phyloP scores from a whole-genome alignment of 2,329 filamentous ascomycete species.

The Fusarium citri region DNA sequence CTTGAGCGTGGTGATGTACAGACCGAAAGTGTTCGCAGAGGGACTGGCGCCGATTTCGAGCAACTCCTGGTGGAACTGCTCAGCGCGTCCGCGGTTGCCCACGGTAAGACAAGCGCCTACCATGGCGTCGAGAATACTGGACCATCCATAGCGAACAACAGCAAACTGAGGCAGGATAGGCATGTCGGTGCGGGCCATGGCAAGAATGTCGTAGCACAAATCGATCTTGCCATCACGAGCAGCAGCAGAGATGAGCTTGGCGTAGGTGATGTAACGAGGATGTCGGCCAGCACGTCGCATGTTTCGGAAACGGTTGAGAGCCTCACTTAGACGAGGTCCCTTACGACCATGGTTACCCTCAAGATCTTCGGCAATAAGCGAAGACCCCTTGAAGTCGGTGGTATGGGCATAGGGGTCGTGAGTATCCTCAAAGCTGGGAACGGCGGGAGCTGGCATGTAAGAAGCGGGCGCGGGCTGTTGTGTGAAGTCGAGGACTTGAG shows the following conservation, averaged over 20 bases:
- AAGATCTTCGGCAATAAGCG: slow-evolving; percentile 88
- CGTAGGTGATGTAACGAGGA: slow-evolving; percentile 95
- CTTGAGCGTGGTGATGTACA: slow-evolving; percentile 99
- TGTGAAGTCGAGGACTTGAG: slow-evolving; percentile 58
- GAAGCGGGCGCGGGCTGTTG: slow-evolving; percentile 59
- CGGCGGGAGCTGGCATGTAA: slow-evolving; percentile 65
- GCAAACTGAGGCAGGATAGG: slow-evolving; percentile 86
- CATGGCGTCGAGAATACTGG: slow-evolving; percentile 96
- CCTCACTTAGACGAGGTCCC: slow-evolving; percentile 80
- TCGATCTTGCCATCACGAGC: slow-evolving; percentile 86
- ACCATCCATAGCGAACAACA: slow-evolving; percentile 94
- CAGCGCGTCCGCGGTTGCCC: slow-evolving; percentile 82
- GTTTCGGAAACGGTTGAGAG: slow-evolving; percentile 86
- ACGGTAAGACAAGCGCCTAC: slow-evolving; percentile 88
- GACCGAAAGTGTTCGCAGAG: slow-evolving; percentile 95
- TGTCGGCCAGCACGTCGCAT: slow-evolving; percentile 93
- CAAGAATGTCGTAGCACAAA: slow-evolving; percentile 85
- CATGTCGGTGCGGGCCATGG: slow-evolving; percentile 89
- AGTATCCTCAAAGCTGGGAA: slow-evolving; percentile 78
- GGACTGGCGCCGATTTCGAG: slow-evolving; percentile 90
- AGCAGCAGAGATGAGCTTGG: slow-evolving; percentile 91
- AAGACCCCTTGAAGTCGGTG: slow-evolving; percentile 93
- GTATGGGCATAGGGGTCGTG: slow-evolving; percentile 92
- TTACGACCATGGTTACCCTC: slow-evolving; percentile 82
- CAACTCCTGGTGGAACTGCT: slow-evolving; percentile 91